Evolutionary conservation across 352 stramenopile species (phyloP).

Genomic region (Phytophthora melonis): DNA sequence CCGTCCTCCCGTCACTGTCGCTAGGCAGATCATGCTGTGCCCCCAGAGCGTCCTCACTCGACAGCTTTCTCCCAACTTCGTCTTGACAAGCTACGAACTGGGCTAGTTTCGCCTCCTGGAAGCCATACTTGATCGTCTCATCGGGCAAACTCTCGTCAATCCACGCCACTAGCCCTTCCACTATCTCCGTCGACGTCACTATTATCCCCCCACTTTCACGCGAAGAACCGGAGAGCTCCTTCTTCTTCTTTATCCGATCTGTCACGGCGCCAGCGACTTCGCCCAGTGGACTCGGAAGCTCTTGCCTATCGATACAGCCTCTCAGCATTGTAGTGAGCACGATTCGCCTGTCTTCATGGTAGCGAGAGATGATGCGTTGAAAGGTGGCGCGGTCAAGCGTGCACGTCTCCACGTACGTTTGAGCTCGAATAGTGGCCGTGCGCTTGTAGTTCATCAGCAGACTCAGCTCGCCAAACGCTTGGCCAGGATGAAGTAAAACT

Average conservation of each 20-base stretch:
- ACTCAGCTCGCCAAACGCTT: slow-evolving; percentile 45
- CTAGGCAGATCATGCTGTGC: neutral
- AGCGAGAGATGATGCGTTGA: slow-evolving; percentile 11
- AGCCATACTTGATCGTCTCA: neutral
- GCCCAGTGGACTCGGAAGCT: slow-evolving; percentile 7
- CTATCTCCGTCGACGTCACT: neutral
- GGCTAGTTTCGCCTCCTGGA: neutral
- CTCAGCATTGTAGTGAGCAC: slow-evolving; percentile 16
- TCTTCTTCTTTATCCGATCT: neutral
- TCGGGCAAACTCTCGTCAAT: neutral
- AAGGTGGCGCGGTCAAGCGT: slow-evolving; percentile 2
- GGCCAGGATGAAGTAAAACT: slow-evolving; percentile 12
- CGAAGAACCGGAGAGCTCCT: neutral
- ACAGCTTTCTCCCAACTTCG: neutral
- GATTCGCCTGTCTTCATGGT: slow-evolving; percentile 11
- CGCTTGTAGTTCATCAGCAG: slow-evolving; percentile 40
- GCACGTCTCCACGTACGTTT: slow-evolving; percentile 29
- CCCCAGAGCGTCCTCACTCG: too few species aligned
- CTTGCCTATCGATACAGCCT: slow-evolving; percentile 13
- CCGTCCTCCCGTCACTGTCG: neutral
- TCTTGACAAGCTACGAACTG: neutral
- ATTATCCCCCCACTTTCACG: neutral
- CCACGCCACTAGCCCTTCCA: neutral
- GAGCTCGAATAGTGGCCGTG: slow-evolving; percentile 24
- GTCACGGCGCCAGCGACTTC: slow-evolving; percentile 2